These are phyloP conservation scores for Pyropia yezoensis DNA, from an alignment of 23 red algal species.

Conservation along the genomic window DNA sequence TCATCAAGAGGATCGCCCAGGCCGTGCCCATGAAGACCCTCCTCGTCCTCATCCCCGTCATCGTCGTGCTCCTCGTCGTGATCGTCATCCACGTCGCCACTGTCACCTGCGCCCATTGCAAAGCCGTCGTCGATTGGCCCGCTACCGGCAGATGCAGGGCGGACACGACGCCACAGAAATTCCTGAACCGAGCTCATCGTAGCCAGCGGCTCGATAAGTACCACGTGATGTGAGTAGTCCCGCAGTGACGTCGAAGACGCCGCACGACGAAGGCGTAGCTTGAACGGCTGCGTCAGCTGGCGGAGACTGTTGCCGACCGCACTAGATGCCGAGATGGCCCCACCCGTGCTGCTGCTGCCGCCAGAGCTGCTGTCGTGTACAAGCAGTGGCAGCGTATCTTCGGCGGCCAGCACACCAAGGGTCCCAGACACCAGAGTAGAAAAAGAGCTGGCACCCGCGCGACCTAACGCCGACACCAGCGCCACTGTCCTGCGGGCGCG, in stretches of 20 bases:
- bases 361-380: conserved; percentile 9
- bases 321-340: neutral
- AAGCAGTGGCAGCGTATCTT: conserved; percentile 44
- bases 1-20: conserved; percentile 13
- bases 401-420: conserved; percentile 32
- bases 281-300: conserved; percentile 76
- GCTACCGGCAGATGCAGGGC: conserved; percentile 4
- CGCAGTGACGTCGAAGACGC: conserved; percentile 12
- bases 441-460: conserved; percentile 22
- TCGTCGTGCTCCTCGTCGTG: too few relatives aligned
- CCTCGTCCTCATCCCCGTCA: too few relatives aligned
- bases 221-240: conserved; percentile 69
- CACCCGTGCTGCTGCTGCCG: conserved; percentile 6
- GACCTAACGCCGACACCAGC: conserved; percentile 34
- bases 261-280: conserved; percentile 37
- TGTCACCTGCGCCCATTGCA: too few relatives aligned
- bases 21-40: too few relatives aligned
- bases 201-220: conserved; percentile 79
- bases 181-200: conserved; percentile 71
- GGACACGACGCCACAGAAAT: conserved; percentile 63
- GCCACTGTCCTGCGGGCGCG: neutral
- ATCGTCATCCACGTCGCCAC: too few relatives aligned
- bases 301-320: conserved; percentile 43
- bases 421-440: conserved; percentile 14
- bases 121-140: conserved; percentile 17